Conservation (phyloP, 1,284 basidiomycete genomes). For the Phellopilus nigrolimitatus region DNA sequence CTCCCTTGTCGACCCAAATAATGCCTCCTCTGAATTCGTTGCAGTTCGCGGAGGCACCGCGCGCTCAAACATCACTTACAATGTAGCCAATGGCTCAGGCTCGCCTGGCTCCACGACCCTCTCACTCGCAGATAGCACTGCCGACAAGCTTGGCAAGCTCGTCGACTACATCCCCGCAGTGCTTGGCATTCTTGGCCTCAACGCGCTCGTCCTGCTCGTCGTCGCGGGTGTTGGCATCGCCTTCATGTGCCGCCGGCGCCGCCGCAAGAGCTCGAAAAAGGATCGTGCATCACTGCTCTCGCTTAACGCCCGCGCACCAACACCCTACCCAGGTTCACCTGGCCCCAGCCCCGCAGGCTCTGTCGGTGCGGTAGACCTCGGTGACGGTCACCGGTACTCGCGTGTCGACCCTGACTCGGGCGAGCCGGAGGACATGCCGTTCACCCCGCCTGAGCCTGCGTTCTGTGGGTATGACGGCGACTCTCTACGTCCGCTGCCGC, state of each 20-base stretch:
- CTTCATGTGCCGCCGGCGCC: constrained; percentile 42
- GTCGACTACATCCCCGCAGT: constrained; percentile 61
- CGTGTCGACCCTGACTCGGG: constrained; percentile 6
- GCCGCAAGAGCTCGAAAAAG: constrained; percentile 25
- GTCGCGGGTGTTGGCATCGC: constrained; percentile 48
- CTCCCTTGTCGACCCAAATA: constrained; percentile 58
- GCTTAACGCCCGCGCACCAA: constrained; percentile 8
- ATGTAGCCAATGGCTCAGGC: constrained; percentile 36
- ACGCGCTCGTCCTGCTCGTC: constrained; percentile 59
- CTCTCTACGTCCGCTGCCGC: constrained; percentile 15
- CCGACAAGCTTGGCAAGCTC: constrained; percentile 53
- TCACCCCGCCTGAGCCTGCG: constrained; percentile 19
- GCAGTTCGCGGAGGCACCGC: constrained; percentile 56
- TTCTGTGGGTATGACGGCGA: constrained; percentile 19
- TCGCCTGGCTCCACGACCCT: constrained; percentile 34
- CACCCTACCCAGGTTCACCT: constrained; percentile 13
- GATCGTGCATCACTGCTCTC: constrained; percentile 2
- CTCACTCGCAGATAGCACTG: constrained; percentile 49
- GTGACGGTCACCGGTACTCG: constrained; percentile 10
- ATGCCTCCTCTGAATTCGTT: constrained; percentile 68
- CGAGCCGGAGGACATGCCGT: constrained; percentile 19
- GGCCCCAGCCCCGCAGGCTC: no score
- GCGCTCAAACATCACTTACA: constrained; percentile 62
- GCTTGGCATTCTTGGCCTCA: constrained; percentile 66
- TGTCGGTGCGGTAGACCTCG: background rate